A percentile compares a stretch with the other conserved stretches of the same genome.
Evolutionary conservation across 2,329 filamentous ascomycete species (phyloP).

Genomic region (Gliomastix tumulicola): DNA sequence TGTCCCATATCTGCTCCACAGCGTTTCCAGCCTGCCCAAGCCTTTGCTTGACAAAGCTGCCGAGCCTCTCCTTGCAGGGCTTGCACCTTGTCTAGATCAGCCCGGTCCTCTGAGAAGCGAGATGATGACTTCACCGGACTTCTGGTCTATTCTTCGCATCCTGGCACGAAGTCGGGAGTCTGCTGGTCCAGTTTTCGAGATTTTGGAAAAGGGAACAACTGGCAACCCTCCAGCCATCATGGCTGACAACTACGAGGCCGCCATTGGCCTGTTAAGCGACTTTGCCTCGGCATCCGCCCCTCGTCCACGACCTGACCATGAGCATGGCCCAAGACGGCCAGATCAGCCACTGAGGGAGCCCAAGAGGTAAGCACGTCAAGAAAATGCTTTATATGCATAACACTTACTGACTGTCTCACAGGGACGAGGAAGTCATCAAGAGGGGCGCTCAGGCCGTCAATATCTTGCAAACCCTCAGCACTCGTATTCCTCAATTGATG

Average conservation of each 20-base stretch:
- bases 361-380: conserved; percentile 13
- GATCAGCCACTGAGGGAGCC: conserved; percentile 13
- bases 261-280: conserved; percentile 76
- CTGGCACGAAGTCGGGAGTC: conserved; percentile 64
- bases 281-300: conserved; percentile 81
- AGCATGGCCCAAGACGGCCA: conserved; percentile 31
- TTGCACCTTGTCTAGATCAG: conserved; percentile 72
- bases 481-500: conserved; percentile 78
- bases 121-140: conserved; percentile 93
- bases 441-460: conserved; percentile 76
- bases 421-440: conserved; percentile 50
- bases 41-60: conserved; percentile 71
- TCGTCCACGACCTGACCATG: conserved; percentile 63
- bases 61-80: conserved; percentile 67
- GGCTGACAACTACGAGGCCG: conserved; percentile 91
- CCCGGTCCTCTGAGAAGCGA: conserved; percentile 77
- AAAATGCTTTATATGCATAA: conserved; percentile 1
- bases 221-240: conserved; percentile 77
- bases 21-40: conserved; percentile 80
- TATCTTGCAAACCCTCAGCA: conserved; percentile 75
- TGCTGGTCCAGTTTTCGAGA: conserved; percentile 73
- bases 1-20: conserved; percentile 84
- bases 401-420: conserved; percentile 10
- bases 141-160: conserved; percentile 83
- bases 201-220: conserved; percentile 72